phyloP scores from a whole-genome alignment of 2,329 filamentous ascomycete genomes.

The Pseudogymnoascus sp. region DNA sequence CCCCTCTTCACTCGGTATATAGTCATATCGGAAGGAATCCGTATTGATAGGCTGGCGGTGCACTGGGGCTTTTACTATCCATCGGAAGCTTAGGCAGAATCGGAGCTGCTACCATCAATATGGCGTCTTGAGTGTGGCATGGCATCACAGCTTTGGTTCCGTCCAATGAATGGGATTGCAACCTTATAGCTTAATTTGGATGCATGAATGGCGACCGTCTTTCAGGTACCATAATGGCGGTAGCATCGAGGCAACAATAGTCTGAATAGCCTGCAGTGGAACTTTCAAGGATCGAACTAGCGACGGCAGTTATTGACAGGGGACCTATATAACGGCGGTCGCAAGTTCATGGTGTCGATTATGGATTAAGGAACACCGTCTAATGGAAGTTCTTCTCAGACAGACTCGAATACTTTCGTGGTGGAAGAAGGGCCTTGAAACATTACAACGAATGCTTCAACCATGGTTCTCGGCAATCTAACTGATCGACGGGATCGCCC shows the following conservation, averaged over 20 bases:
- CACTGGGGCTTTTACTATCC: background rate
- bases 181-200: constrained; percentile 1
- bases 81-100: background rate
- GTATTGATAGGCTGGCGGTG: background rate
- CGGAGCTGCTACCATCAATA: background rate
- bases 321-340: background rate
- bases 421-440: background rate
- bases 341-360: background rate
- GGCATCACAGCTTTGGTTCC: background rate
- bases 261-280: background rate
- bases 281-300: background rate
- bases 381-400: background rate
- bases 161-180: background rate
- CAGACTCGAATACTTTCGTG: background rate
- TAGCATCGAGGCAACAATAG: background rate
- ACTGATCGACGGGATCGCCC: background rate
- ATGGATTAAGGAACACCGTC: background rate
- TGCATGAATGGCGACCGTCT: background rate
- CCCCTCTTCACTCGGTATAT: background rate
- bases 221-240: background rate
- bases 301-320: constrained; percentile 3
- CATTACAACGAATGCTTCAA: background rate
- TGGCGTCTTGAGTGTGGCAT: background rate
- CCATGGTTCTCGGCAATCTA: background rate
- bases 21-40: background rate